These are phyloP conservation scores for Fusarium mundagurra DNA, from an alignment of 2,329 filamentous ascomycete genomes.

Conservation along the genomic window DNA sequence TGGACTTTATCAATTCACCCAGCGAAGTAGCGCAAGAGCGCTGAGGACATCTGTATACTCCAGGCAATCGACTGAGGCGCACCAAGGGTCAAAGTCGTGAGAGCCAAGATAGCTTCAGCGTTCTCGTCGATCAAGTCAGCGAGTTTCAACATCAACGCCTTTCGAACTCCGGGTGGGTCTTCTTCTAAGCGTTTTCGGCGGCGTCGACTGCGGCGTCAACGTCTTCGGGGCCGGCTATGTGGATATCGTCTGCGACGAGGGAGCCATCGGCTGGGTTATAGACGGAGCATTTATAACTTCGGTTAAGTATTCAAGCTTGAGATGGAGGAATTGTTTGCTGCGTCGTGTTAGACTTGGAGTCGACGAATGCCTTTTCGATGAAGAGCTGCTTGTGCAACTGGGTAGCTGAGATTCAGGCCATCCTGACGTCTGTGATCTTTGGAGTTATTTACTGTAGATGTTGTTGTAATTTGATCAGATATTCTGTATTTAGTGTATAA, in stretches of 20 bases:
- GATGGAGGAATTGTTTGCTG: too few species aligned
- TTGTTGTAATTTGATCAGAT: too few species aligned
- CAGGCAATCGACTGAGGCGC: accelerated
- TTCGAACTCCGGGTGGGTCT: accelerated
- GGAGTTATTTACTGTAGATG: too few species aligned
- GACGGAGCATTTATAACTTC: accelerated
- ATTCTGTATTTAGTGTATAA: not conserved
- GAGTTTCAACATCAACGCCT: accelerated
- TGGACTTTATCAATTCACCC: accelerated
- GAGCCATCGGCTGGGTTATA: not conserved
- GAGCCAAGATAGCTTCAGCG: not conserved
- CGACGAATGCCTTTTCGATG: not conserved
- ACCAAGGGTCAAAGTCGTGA: not conserved
- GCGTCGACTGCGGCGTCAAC: not conserved
- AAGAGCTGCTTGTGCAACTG: not conserved
- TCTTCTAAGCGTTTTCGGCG: not conserved
- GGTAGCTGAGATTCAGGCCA: not conserved
- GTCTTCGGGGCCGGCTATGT: not conserved
- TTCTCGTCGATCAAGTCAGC: accelerated
- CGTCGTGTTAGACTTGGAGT: not conserved
- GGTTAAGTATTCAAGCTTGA: too few species aligned
- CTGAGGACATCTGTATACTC: accelerated
- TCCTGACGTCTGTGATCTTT: not conserved
- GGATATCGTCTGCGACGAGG: not conserved
- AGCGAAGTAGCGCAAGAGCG: not conserved